Evolutionary conservation across 1,284 basidiomycete genomes (phyloP).

Genomic region (Cerrena zonata): DNA sequence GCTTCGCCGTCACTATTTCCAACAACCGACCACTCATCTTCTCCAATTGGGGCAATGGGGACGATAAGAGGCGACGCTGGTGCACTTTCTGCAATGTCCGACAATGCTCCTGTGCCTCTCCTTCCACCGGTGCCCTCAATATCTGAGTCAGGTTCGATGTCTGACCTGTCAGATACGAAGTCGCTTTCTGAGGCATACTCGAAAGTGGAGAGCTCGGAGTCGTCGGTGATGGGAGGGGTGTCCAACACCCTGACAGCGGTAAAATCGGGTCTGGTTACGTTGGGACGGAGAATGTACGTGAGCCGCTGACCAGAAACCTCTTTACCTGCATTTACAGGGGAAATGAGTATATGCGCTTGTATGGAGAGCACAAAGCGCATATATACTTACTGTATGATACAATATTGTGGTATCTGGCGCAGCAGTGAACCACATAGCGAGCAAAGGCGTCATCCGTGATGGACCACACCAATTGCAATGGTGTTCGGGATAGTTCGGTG

Average conservation of each 20-base stretch:
- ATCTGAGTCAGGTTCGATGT: conserved; percentile 36
- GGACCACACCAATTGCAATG: conserved; percentile 64
- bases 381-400: conserved; percentile 69
- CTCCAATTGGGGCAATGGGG: not conserved
- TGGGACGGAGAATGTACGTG: conserved; percentile 73
- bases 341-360: not conserved
- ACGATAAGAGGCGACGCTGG: conserved; percentile 17
- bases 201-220: conserved; percentile 35
- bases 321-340: conserved; percentile 47
- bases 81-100: conserved; percentile 12
- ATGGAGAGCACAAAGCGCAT: not conserved
- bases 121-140: conserved; percentile 25
- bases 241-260: conserved; percentile 40
- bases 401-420: conserved; percentile 69
- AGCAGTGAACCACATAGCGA: conserved; percentile 74
- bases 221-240: conserved; percentile 72
- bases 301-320: conserved; percentile 56
- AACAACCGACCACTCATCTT: conserved; percentile 26
- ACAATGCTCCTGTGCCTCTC: conserved; percentile 1
- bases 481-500: conserved; percentile 58
- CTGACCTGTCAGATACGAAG: conserved; percentile 44
- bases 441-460: conserved; percentile 64
- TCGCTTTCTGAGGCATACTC: conserved; percentile 43
- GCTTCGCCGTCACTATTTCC: conserved; percentile 25
- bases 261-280: conserved; percentile 56